Percentiles rank a stretch among this genome's conserved stretches.
phyloP scores from a whole-genome alignment of 2,329 filamentous ascomycete species.

The Pseudocercospora vitis region DNA sequence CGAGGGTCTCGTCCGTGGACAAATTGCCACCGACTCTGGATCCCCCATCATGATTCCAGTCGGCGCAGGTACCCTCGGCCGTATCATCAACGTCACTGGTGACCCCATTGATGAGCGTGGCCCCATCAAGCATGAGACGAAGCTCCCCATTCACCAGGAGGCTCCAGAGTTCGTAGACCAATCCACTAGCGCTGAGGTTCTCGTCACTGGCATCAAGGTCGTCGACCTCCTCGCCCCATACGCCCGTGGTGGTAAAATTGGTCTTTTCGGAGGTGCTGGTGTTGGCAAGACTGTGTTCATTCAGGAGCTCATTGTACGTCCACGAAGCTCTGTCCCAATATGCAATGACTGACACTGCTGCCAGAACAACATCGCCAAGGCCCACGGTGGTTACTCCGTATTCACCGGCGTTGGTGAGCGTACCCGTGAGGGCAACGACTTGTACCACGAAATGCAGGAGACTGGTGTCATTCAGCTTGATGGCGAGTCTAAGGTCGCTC shows the following conservation, averaged over 20 bases:
- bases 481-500: constrained; percentile 97
- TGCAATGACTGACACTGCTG: constrained; percentile 31
- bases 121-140: constrained; percentile 91
- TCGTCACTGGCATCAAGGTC: constrained; percentile 99
- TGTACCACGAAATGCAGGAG: constrained; percentile 99
- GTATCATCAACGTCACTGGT: constrained; percentile 99
- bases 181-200: constrained; percentile 92
- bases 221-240: constrained; percentile 98
- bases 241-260: constrained; percentile 99
- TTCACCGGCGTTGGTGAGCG: constrained; percentile 99
- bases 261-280: constrained; percentile 99
- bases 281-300: constrained; percentile 99
- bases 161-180: constrained; percentile 91
- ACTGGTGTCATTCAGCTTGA: constrained; percentile 99
- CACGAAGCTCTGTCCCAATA: background rate
- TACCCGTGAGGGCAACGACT: constrained; percentile 99
- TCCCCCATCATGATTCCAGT: constrained; percentile 95
- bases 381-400: constrained; percentile 99
- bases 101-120: constrained; percentile 99
- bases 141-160: constrained; percentile 88
- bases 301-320: constrained; percentile 89
- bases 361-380: constrained; percentile 99
- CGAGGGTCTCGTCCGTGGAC: constrained; percentile 97
- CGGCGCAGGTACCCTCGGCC: constrained; percentile 87
- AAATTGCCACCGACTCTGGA: constrained; percentile 82